Conservation (phyloP, 352 stramenopile genomes). For the Phytophthora nicotianae region DNA sequence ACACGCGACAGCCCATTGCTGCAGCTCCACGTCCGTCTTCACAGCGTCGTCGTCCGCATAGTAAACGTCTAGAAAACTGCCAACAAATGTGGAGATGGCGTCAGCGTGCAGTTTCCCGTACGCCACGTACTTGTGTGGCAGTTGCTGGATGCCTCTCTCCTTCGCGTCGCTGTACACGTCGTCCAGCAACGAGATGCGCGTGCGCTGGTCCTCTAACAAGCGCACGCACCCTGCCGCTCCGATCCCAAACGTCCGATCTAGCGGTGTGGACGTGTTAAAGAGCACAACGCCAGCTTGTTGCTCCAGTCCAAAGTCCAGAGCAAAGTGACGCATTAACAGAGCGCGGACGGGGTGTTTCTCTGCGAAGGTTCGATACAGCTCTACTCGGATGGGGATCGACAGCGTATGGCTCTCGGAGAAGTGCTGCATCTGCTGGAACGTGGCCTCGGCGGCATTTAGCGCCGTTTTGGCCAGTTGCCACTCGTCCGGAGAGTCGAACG, state of each 20-base stretch:
- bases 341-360: conserved; percentile 40
- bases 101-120: conserved; percentile 41
- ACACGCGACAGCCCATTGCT: conserved; percentile 39
- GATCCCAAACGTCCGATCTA: conserved; percentile 56
- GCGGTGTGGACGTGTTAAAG: conserved; percentile 43
- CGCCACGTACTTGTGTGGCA: conserved; percentile 44
- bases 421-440: conserved; percentile 60
- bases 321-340: conserved; percentile 43
- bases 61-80: conserved; percentile 32
- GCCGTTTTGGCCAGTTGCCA: conserved; percentile 59
- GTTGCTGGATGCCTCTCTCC: conserved; percentile 30
- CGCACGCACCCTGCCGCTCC: conserved; percentile 36
- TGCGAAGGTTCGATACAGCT: conserved; percentile 42
- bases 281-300: conserved; percentile 39
- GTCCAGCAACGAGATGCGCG: conserved; percentile 28
- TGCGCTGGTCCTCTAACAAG: conserved; percentile 36
- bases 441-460: conserved; percentile 48
- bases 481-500: conserved; percentile 42
- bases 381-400: conserved; percentile 53
- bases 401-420: conserved; percentile 55
- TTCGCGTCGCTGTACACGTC: conserved; percentile 31
- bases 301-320: conserved; percentile 49
- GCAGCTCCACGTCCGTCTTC: conserved; percentile 40
- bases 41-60: conserved; percentile 39
- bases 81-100: conserved; percentile 35